Conservation (phyloP, 192 early-diverging fungal genomes). For the Backusella mclennaniae region DNA sequence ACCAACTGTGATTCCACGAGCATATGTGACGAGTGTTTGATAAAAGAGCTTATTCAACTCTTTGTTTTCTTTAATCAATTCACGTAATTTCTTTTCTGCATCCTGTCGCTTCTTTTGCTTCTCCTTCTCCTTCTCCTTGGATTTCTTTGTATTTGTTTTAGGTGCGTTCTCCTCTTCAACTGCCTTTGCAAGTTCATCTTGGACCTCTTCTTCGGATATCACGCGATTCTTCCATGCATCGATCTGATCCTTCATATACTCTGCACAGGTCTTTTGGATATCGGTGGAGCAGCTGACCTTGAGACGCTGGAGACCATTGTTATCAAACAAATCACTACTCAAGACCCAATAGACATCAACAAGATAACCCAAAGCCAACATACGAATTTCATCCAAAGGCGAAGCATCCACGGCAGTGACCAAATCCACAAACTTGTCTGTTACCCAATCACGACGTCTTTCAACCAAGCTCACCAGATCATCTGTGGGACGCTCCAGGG, state of each 20-base stretch:
- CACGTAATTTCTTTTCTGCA: slow-evolving; percentile 16
- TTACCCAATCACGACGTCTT: slow-evolving; percentile 13
- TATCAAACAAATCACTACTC: slow-evolving; percentile 46
- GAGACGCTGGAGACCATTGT: slow-evolving; percentile 7
- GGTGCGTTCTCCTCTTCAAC: background rate
- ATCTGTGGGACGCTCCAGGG: background rate
- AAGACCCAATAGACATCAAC: slow-evolving; percentile 52
- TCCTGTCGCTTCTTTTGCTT: background rate
- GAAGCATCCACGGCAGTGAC: background rate
- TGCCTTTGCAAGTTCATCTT: background rate
- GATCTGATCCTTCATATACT: slow-evolving; percentile 28
- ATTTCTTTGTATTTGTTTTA: background rate
- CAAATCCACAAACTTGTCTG: slow-evolving; percentile 16
- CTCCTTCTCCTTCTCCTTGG: background rate
- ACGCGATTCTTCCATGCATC: background rate
- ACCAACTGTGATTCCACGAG: slow-evolving; percentile 41
- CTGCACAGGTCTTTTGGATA: slow-evolving; percentile 32
- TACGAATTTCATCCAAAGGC: slow-evolving; percentile 1
- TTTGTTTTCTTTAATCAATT: slow-evolving; percentile 16
- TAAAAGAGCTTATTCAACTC: slow-evolving; percentile 31
- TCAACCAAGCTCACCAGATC: background rate
- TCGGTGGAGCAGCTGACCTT: slow-evolving; percentile 26
- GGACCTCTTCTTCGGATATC: too few relatives aligned
- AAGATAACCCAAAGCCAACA: slow-evolving; percentile 34
- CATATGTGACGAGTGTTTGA: slow-evolving; percentile 38